Base-by-base conservation (phyloP, 2,329 filamentous ascomycete genomes). In the Geoglossum cookeanum region DNA sequence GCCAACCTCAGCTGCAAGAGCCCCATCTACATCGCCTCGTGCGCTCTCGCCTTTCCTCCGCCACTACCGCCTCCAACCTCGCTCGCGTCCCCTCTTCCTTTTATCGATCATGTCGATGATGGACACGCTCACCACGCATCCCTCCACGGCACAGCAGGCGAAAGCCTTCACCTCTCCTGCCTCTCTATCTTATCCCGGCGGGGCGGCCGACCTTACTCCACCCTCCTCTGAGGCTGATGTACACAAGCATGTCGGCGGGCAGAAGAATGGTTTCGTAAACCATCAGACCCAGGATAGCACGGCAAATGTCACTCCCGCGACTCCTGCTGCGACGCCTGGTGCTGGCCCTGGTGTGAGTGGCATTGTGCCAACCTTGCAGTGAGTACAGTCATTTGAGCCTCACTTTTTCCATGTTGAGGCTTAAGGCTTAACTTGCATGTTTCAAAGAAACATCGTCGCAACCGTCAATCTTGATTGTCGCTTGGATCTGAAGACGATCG, bases 381-480 rank as follows among this genome's bases (percentile, higher is more conserved):
- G 87, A 88, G 89, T 92, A 53, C 49, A 53, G 84, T 83, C 68
- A 69, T 71, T 71, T 69, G 62, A 66, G 65, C 64, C 66, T 68
- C 68, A 68, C 55, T 58, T 56, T 52, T 58, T 55, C 37, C 37
- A 45, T 57, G 57, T 61, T 61, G 61, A 59, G 59, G 65, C 65
- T 64, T 59, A 61, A 65, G 66, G 64, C 64, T 67, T 64, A 63
- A 62, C 61, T 66, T 65, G 60, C 61, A 61, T 63, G 39, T 58
- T 57, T 57, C 57, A 54, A 88, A 94, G 88, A 83, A 96, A 97
- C 76, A 95, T 97, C 75, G 91, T 97, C 72, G 91, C 92, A 64
- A 98, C 92, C 65, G 92, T 97, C 76, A 97, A 97, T 72, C 80
- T 97, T 68, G 88, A 94, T 77, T 96, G 91, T 75, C 90, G 91